Evolutionary conservation across 1,139 yeast genomes (phyloP).

Genomic region (Suhomyces bribrorum): DNA sequence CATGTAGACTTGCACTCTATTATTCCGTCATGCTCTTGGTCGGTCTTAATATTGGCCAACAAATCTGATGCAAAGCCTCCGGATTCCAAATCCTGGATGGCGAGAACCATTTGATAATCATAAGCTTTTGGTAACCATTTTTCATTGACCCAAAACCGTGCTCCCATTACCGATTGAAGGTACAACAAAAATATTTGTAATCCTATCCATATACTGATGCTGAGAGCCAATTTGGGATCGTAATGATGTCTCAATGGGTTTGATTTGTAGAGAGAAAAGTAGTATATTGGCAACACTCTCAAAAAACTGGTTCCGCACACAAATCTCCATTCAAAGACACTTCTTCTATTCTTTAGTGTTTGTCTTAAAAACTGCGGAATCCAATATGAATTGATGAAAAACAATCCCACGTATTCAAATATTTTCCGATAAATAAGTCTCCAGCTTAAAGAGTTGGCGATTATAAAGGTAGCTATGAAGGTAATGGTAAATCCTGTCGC

Average conservation of each 20-base stretch:
- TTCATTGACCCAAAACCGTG: slow-evolving; percentile 82
- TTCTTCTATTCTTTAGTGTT: slow-evolving; percentile 68
- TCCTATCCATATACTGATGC: slow-evolving; percentile 52
- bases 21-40: slow-evolving; percentile 29
- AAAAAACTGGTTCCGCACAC: slow-evolving; percentile 64
- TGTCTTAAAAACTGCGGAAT: slow-evolving; percentile 87
- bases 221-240: slow-evolving; percentile 50
- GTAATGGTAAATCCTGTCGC: slow-evolving; percentile 62
- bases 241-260: slow-evolving; percentile 57
- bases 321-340: slow-evolving; percentile 69
- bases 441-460: slow-evolving; percentile 65
- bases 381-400: slow-evolving; percentile 74
- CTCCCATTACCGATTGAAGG: slow-evolving; percentile 68
- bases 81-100: slow-evolving; percentile 60
- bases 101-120: slow-evolving; percentile 72
- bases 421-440: slow-evolving; percentile 53
- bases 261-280: slow-evolving; percentile 49
- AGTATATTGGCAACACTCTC: slow-evolving; percentile 64
- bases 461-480: slow-evolving; percentile 58
- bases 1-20: slow-evolving; percentile 56
- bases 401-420: slow-evolving; percentile 58
- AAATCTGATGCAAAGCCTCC: slow-evolving; percentile 48
- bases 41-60: slow-evolving; percentile 32
- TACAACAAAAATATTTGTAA: slow-evolving; percentile 57
- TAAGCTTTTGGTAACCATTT: slow-evolving; percentile 75